Evolutionary conservation across 345 rosid genomes (phyloP), one percentile per base, ranked within the genome.

Genomic region (Syzygium aromaticum): DNA sequence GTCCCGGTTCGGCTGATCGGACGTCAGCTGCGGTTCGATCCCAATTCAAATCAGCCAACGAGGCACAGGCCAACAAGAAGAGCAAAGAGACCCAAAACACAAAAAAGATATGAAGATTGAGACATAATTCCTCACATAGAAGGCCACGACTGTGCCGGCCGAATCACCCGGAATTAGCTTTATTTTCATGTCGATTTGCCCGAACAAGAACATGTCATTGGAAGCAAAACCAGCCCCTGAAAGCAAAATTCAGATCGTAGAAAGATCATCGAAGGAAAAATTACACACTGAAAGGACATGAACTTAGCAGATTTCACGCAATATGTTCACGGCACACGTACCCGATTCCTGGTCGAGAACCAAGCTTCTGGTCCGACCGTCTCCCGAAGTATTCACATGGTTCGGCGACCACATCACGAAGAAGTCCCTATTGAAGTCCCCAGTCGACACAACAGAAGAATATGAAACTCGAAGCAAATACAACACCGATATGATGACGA

Each of bases 111-210:
- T 27, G 78, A 8, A 43, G 30, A 43, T n/a, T 11, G 9, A 53
- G 21, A 84, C 11, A 85, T 52, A 40, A 33, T 16, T 52, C 23
- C 54, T 61, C 54, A 97, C 99, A 86, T 94, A 97, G 91, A 88
- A 96, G 84, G 95, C 98, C 54, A 95, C 77, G 30, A 97, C 97
- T 13, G 96, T 95, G 88, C 98, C 98, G 57, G 98, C 98, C 67
- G 98, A 97, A 88, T 89, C 77, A 11, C 98, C 97, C 6, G 96
- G 92, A n/a, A 96, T 92, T 54, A 97, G 92, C 90, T 97, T 97
- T 53, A 97, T 97, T 87, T 92, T 90, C 96, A 95, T 93, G 90
- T 95, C 96, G 8, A 96, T 89, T 88, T 87, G 86, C 10, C 99
- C 97, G n/a, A 95, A 97, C 86, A 97, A 90, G 92, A 93, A 94